These are phyloP conservation scores for Hypoxylon sp. DNA, from an alignment of 2,329 filamentous ascomycete genomes.

Conservation along the genomic window DNA sequence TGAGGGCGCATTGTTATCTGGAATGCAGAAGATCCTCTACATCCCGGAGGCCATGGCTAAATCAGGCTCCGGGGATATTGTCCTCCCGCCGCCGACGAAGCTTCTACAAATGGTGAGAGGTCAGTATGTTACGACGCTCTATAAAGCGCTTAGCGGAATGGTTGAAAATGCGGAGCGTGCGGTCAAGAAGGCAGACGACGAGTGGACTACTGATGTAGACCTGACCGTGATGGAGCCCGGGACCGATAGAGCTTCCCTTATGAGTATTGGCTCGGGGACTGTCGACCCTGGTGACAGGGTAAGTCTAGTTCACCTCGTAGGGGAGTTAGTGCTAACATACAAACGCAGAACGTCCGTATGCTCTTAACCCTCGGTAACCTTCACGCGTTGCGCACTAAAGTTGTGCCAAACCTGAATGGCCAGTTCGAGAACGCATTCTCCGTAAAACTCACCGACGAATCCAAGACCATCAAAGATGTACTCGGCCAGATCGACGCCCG, in stretches of 20 bases:
- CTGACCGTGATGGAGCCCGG: constrained; percentile 56
- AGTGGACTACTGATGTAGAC: constrained; percentile 69
- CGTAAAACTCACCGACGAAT: constrained; percentile 93
- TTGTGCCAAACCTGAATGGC: constrained; percentile 89
- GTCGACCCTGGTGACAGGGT: constrained; percentile 71
- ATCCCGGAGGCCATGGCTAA: constrained; percentile 87
- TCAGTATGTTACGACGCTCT: constrained; percentile 93
- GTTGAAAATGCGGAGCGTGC: constrained; percentile 94
- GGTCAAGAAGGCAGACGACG: constrained; percentile 74
- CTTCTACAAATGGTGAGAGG: constrained; percentile 90
- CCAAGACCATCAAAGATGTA: constrained; percentile 91
- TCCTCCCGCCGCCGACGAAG: constrained; percentile 88
- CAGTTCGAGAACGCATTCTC: constrained; percentile 96
- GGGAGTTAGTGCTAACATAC: constrained; percentile 48
- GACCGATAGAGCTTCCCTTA: constrained; percentile 54
- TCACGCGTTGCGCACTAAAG: constrained; percentile 82
- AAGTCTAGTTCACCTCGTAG: constrained; percentile 51
- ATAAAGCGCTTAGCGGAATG: constrained; percentile 94
- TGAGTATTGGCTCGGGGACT: constrained; percentile 62
- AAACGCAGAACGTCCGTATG: constrained; percentile 84
- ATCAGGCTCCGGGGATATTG: constrained; percentile 80
- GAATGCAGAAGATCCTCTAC: constrained; percentile 96
- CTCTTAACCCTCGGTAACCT: constrained; percentile 95
- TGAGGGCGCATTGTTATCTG: constrained; percentile 83
- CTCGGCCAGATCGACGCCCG: constrained; percentile 90